Base-by-base conservation (phyloP, 176 grass and related monocot species). In the Carex pumila region DNA sequence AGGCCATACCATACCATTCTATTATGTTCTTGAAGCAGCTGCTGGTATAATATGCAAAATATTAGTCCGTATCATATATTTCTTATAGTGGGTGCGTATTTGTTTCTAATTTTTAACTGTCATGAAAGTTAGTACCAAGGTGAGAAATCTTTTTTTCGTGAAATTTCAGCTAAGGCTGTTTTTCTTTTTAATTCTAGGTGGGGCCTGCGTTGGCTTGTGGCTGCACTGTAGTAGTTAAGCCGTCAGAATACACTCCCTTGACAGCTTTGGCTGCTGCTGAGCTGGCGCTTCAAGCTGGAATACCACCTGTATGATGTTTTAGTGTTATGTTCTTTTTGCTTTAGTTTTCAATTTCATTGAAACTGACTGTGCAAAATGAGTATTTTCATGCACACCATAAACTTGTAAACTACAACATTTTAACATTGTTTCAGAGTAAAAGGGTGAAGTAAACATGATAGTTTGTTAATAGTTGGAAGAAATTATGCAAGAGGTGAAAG, bases 191-290 rank as follows among this genome's bases (percentile, higher is more conserved):
- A 68, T 56, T 12, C 15, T 80, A 98, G 96, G 96, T 98, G 88
- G 96, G 96, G 11, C 96, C 96, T 75, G 96, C 96, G 89, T 86
- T 98, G 73, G 96, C 96, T 15, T 91, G 86, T 92, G 96, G 96
- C 43, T 95, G 93, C 88, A 95, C 93, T 15, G 96, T 90, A 80
- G 85, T 98, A 86, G 96, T 98, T 74, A 98, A 98, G 75, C 93
- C 93, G 75, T 98, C 96, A 81, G 96, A 98, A 82, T 98, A 89
- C 84, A 98, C 96, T 84, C 96, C 96, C 70, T 85, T 98, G 76
- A 98, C 93, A 85, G 96, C 96, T 81, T 85, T 98, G 83, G 96
- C 96, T 87, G 96, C 96, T 83, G 93, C 93, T 89, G 96, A 98
- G 31, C 88, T 98, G 85, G 93, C 96, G 85, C 93, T 98, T 87